phyloP scores from a whole-genome alignment of 345 rosid species.

The Moringa oleifera region DNA sequence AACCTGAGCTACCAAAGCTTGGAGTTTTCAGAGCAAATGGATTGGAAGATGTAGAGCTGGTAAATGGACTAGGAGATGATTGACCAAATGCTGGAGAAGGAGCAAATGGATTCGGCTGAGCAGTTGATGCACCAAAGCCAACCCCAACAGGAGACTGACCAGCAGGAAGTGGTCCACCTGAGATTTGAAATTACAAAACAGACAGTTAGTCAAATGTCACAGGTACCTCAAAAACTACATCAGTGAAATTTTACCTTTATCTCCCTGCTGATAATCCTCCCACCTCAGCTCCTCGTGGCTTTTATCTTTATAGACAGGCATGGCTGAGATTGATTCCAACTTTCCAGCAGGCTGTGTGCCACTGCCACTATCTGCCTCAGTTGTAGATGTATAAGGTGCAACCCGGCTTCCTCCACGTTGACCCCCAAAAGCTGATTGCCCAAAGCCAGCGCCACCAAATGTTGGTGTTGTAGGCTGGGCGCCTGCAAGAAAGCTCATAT shows the following conservation, averaged over 20 bases:
- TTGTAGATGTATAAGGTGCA: slow-evolving; percentile 56
- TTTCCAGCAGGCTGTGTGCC: slow-evolving; percentile 60
- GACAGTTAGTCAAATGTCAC: slow-evolving; percentile 1
- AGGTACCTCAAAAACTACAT: slow-evolving; percentile 1
- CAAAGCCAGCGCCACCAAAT: slow-evolving; percentile 61
- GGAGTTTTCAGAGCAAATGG: slow-evolving; percentile 49
- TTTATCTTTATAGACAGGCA: slow-evolving; percentile 68
- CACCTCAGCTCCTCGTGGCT: slow-evolving; percentile 89
- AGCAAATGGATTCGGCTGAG: slow-evolving; percentile 49
- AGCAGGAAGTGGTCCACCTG: slow-evolving; percentile 72
- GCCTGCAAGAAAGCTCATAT: slow-evolving; percentile 35
- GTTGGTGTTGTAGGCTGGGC: slow-evolving; percentile 59
- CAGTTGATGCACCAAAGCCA: slow-evolving; percentile 45
- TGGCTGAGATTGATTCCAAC: slow-evolving; percentile 83
- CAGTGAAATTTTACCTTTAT: slow-evolving; percentile 60
- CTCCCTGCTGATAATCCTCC: slow-evolving; percentile 97
- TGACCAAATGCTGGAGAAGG: slow-evolving; percentile 40
- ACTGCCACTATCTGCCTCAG: slow-evolving; percentile 48
- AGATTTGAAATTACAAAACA: slow-evolving; percentile 12
- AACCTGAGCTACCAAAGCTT: slow-evolving; percentile 33
- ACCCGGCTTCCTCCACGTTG: slow-evolving; percentile 83
- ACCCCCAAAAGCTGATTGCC: slow-evolving; percentile 64
- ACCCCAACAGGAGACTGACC: slow-evolving; percentile 56
- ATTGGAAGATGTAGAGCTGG: slow-evolving; percentile 35
- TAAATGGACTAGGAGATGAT: slow-evolving; percentile 51